Evolutionary conservation across 805 yeast species (phyloP), one percentile per base, ranked within the genome.

Genomic region (Ogataea chonburiensis): DNA sequence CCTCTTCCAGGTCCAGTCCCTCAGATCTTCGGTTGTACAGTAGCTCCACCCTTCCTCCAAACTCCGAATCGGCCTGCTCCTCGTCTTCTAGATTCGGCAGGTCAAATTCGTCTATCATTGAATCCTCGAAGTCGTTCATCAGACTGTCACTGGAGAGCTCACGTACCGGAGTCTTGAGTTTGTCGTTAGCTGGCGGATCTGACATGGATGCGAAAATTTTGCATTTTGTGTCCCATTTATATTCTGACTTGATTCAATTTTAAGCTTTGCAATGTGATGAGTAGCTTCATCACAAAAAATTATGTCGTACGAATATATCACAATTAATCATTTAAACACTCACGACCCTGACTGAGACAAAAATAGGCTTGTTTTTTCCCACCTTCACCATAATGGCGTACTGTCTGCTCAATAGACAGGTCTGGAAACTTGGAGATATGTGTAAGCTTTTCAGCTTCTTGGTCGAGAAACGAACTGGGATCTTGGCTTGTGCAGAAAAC

Each of bases 381-480:
- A 39, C 47, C 12, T 38, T 36, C 5, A 55, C 31, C 5, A 19
- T 19, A 17, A 56, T 13, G 41, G 73, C 66, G 53, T 81, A 80
- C 12, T 71, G 55, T 51, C 87, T 66, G 4, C 80, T 71, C n/a
- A 79, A 64, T 37, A 75, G 58, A 56, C 87, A 81, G 32, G 70
- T 71, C 47, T 80, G 85, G 55, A 80, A 81, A 37, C 70, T 70
- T 1, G 87, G 87, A 12, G 77, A 54, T 37, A 81, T 53, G 1
- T 79, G 76, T 31, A 73, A 67, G 31, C 60, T 60, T 24, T 71
- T 64, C 29, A 68, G 66, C 4, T 21, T 19, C 11, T 40, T 34
- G 10, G 31, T 31, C 7, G 26, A 24, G 12, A 31, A 11, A 5
- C 14, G 15, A 16, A 48, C 7, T 5, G 52, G 49, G 16, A 48